Percentiles rank a stretch among this genome's conserved stretches.
Conservation (phyloP, 305 asterid genomes). For the Fraxinus albicans region DNA sequence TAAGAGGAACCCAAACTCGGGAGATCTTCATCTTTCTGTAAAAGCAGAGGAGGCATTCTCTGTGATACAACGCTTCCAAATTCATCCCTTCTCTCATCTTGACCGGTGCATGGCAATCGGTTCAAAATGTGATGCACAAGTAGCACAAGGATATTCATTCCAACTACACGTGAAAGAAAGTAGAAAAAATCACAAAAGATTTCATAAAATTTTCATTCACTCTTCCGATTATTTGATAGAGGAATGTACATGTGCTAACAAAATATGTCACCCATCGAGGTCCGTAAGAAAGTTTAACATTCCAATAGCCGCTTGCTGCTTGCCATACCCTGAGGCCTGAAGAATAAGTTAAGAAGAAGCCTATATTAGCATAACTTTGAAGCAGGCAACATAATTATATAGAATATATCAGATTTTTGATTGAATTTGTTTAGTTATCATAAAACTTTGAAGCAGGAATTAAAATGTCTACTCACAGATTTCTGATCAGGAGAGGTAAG, state of each 20-base stretch:
- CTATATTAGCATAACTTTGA: neutral
- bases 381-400: neutral
- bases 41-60: constrained; percentile 51
- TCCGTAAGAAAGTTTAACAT: constrained; percentile 60
- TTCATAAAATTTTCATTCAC: neutral
- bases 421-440: neutral
- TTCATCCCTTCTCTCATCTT: constrained; percentile 32
- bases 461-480: constrained; percentile 45
- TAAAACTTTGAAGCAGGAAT: neutral
- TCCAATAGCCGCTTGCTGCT: constrained; percentile 37
- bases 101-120: constrained; percentile 29
- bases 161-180: constrained; percentile 39
- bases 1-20: constrained; percentile 53
- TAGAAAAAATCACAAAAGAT: constrained; percentile 15
- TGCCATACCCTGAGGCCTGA: constrained; percentile 62
- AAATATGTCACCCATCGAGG: constrained; percentile 72
- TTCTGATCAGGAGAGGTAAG: constrained; percentile 56
- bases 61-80: constrained; percentile 34
- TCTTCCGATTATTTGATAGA: neutral
- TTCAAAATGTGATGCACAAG: neutral
- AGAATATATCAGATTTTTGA: neutral
- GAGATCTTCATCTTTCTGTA: constrained; percentile 47
- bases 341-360: constrained; percentile 10
- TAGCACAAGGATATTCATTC: constrained; percentile 27
- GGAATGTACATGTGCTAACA: constrained; percentile 52